Percentiles rank a stretch among this genome's conserved stretches.
These are phyloP conservation scores for Vigna hirtella DNA, from an alignment of 306 rosid genomes.

Conservation along the genomic window DNA sequence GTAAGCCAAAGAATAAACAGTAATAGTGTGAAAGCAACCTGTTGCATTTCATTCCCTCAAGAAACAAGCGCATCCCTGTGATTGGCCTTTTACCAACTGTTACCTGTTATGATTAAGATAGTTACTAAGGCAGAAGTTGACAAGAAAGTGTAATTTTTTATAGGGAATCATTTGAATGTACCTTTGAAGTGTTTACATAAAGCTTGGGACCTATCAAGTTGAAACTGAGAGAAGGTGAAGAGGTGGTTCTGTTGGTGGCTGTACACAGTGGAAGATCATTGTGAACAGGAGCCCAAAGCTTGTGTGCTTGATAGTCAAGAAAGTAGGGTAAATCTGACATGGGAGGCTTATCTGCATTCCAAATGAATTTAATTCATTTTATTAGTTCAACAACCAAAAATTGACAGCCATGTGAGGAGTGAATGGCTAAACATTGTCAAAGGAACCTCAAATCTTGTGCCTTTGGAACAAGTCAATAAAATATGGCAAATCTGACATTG, in stretches of 20 bases:
- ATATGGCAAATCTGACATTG: conserved; percentile 63
- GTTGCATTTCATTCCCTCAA: conserved; percentile 93
- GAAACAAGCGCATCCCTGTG: conserved; percentile 87
- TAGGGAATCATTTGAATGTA: conserved; percentile 35
- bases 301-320: conserved; percentile 86
- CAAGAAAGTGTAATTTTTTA: neutral
- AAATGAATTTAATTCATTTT: conserved; percentile 7
- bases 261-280: conserved; percentile 80
- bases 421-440: conserved; percentile 50
- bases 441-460: conserved; percentile 72
- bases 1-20: neutral
- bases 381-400: conserved; percentile 37
- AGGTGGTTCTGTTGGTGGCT: conserved; percentile 56
- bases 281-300: conserved; percentile 88
- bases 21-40: conserved; percentile 53
- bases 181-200: conserved; percentile 69
- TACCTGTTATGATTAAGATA: conserved; percentile 56
- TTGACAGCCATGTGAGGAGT: conserved; percentile 11
- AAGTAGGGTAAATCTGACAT: conserved; percentile 78
- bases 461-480: conserved; percentile 76
- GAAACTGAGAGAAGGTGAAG: conserved; percentile 66
- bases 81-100: conserved; percentile 73
- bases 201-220: conserved; percentile 86
- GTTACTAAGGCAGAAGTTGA: neutral
- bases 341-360: conserved; percentile 81